Percentiles rank a stretch among this genome's conserved stretches.
Conservation (phyloP, 148 eudicot species). For the Rhododendron griersonianum region DNA sequence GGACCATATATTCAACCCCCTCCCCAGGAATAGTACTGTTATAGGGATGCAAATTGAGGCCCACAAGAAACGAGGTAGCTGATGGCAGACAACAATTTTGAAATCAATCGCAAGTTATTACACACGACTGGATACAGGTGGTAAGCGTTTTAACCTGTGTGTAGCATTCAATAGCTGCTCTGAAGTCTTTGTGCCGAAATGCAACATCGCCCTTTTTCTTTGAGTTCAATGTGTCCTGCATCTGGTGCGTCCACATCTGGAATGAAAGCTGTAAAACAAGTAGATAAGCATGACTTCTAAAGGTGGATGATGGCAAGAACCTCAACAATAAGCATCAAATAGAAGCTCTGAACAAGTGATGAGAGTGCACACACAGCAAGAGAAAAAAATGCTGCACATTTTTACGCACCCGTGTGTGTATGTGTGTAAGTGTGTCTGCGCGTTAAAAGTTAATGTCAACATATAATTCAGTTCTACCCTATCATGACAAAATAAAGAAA, state of each 20-base stretch:
- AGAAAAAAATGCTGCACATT: neutral
- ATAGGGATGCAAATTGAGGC: neutral
- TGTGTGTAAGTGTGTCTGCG: too few relatives aligned
- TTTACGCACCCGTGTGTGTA: neutral
- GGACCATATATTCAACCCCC: neutral
- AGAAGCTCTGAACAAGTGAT: neutral
- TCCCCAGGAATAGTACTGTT: neutral
- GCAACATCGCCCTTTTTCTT: constrained; percentile 94
- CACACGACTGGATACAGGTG: neutral
- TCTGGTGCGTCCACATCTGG: constrained; percentile 98
- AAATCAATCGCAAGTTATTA: neutral
- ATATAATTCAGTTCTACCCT: neutral
- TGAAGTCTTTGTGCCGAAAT: constrained; percentile 77
- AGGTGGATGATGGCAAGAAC: neutral
- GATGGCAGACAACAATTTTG: neutral
- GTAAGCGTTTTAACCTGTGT: constrained; percentile 49
- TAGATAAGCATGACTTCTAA: constrained; percentile 6
- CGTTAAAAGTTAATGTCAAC: neutral
- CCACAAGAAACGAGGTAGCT: neutral
- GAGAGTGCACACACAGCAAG: neutral
- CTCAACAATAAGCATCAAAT: neutral
- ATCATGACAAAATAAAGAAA: neutral
- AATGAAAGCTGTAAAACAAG: constrained; percentile 72
- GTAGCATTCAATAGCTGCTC: constrained; percentile 74
- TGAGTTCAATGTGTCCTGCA: constrained; percentile 87